Evolutionary conservation across 2,329 filamentous ascomycete species (phyloP), one percentile per base, ranked within the genome.

Genomic region (Neonectria sp.): DNA sequence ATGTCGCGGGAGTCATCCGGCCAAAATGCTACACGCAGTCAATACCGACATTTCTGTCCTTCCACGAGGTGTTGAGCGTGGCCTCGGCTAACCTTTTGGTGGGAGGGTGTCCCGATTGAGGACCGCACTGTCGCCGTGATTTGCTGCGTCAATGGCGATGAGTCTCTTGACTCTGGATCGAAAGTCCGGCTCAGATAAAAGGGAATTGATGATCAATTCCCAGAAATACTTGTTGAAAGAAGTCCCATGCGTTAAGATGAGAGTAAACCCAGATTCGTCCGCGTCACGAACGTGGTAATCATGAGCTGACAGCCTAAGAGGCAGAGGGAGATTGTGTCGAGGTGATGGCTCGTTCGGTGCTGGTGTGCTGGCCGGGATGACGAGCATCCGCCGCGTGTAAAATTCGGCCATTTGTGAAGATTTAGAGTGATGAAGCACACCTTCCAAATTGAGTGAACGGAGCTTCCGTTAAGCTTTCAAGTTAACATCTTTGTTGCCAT

Each of bases 191-290:
- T 45, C 17, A 11, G 43, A 24, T n/a, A 63, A 51, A 1, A 63
- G 13, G 4, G 25, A 45, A 6, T 63, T 45, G 11, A 63, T 63
- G 27, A 63, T 57, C 4, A 63, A 21, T 17, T 51, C 24, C 60
- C 60, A 63, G 27, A 63, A 63, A 45, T 63, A 17, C 17, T 57
- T 63, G 11, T 63, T 63, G 11, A 63, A 63, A 5, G 60, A 63
- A 9, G 60, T 63, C 24, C 60, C 60, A 6, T 63, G 60, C 0
- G 53, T 63, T 17, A 63, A 53, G 15, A 63, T 52, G n/a, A 63
- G 9, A 13, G 60, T 63, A 11, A 63, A 17, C 6, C 53, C 43
- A 6, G 37, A n/a, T n/a, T 57, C 46, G 2, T 51, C 48, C 1
- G 53, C 55, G 24, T 35, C 53, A 1, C 24, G 6, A 9, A 63